Conservation (phyloP, 2,329 filamentous ascomycete genomes). For the Aspergillus fructus region DNA sequence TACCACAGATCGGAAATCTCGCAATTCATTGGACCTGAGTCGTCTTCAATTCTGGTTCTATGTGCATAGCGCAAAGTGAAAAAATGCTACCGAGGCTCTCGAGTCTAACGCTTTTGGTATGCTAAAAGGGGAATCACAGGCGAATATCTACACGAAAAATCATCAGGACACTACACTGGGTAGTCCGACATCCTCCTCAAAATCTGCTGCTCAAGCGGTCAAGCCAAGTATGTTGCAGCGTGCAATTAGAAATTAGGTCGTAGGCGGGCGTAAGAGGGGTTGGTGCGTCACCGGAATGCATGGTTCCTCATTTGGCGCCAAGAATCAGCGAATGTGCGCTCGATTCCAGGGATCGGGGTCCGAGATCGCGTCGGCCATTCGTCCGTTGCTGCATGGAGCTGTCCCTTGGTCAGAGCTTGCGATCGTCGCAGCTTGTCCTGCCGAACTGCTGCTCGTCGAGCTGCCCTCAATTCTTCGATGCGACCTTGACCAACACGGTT, state of each 20-base stretch:
- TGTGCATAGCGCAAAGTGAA: conserved; percentile 3
- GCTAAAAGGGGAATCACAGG: background rate
- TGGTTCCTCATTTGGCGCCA: conserved; percentile 38
- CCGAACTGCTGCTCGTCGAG: conserved; percentile 57
- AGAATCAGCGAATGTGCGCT: conserved; percentile 33
- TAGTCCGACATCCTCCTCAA: background rate
- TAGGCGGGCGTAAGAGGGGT: conserved; percentile 2
- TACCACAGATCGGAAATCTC: conserved; percentile 2
- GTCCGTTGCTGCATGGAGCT: conserved; percentile 32
- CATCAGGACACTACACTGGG: background rate
- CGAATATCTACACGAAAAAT: conserved; percentile 8
- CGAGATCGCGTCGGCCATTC: conserved; percentile 31
- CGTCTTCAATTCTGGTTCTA: background rate
- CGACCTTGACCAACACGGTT: conserved; percentile 79
- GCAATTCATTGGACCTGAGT: background rate
- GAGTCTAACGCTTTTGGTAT: conserved; percentile 2
- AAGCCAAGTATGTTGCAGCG: background rate
- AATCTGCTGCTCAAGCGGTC: background rate
- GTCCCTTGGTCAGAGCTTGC: conserved; percentile 34
- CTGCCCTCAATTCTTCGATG: conserved; percentile 72
- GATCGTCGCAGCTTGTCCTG: conserved; percentile 43
- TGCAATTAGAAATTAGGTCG: conserved; percentile 8
- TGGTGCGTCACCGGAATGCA: conserved; percentile 29
- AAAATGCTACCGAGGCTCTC: background rate
- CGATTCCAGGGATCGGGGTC: conserved; percentile 29